A percentile compares a stretch with the other conserved stretches of the same genome.
Conservation (phyloP, 345 rosid genomes). For the Arabis alpina region DNA sequence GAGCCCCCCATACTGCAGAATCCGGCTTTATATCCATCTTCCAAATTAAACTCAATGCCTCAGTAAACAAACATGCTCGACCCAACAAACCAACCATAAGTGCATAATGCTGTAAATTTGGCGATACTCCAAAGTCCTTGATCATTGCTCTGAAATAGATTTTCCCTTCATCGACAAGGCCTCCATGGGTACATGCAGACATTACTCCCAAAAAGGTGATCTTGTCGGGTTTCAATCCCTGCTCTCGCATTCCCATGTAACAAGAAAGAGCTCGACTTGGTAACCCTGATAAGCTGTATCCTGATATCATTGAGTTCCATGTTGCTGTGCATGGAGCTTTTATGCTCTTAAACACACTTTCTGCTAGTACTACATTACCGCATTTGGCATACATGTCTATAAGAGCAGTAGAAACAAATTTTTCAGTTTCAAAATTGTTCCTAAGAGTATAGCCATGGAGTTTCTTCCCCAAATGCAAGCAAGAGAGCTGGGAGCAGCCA, state of each 20-base stretch:
- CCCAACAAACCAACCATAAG: slow-evolving; percentile 74
- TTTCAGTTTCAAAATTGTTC: slow-evolving; percentile 57
- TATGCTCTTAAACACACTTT: slow-evolving; percentile 59
- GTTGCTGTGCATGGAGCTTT: slow-evolving; percentile 62
- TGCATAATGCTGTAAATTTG: slow-evolving; percentile 75
- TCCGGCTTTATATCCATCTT: slow-evolving; percentile 62
- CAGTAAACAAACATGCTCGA: slow-evolving; percentile 63
- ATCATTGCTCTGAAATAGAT: slow-evolving; percentile 59
- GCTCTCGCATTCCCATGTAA: slow-evolving; percentile 54
- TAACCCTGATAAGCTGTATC: slow-evolving; percentile 67
- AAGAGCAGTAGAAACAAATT: slow-evolving; percentile 78
- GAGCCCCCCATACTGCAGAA: slow-evolving; percentile 84
- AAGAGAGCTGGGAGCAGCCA: slow-evolving; percentile 74
- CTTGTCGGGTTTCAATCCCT: slow-evolving; percentile 62
- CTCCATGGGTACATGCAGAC: slow-evolving; percentile 75
- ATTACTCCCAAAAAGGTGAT: slow-evolving; percentile 80
- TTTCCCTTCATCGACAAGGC: slow-evolving; percentile 69
- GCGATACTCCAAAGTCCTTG: slow-evolving; percentile 54
- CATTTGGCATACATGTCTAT: slow-evolving; percentile 83
- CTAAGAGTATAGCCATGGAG: slow-evolving; percentile 64
- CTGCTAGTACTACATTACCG: slow-evolving; percentile 62
- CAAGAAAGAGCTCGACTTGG: slow-evolving; percentile 58
- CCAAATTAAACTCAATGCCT: slow-evolving; percentile 58
- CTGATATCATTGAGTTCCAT: slow-evolving; percentile 82
- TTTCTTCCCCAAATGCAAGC: slow-evolving; percentile 61